Evolutionary conservation across 176 grass and related monocot genomes (phyloP), one percentile per base, ranked within the genome.

Genomic region (Ananas comosus): DNA sequence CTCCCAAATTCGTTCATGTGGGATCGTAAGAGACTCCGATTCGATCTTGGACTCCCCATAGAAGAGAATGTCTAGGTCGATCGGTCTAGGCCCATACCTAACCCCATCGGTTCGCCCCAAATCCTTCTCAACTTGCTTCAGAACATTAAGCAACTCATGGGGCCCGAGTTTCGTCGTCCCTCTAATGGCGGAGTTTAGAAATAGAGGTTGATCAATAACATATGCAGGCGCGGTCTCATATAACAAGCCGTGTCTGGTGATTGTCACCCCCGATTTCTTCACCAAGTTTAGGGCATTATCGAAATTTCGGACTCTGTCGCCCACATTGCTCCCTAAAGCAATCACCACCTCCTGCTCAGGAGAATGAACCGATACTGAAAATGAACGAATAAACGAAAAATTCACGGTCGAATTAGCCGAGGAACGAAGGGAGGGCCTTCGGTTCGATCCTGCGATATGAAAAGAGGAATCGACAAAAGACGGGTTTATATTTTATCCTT

Each of bases 201-300:
- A 96, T 47, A 65, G 51, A 0, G 88, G 92, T 48, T 91, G 92
- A 67, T 89, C 88, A 0, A 83, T 96, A 48, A 96, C 88, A 74
- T 91, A 96, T 48, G 86, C 86, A 58, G 92, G 92, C 56, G 84
- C 86, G n/a, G 86, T 89, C 73, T 96, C 92, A 29, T 96, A 96
- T 51, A 96, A 50, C 50, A 83, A 96, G 69, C 85, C 72, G 53
- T 96, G 88, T 33, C 86, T 85, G 10, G 76, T 91, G 67, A 96
- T 85, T 18, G 48, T 91, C 54, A 96, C 71, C 9, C 92, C 81
- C 0, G 81, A 85, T 72, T 53, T 89, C 70, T 80, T 89, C 88
- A 96, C 83, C 54, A 89, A 47, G 29, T 52, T 64, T 56, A 96
- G 51, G 9, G 92, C 88, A 42, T 73, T 73, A 27, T 87, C 79